A percentile compares a stretch with the other conserved stretches of the same genome.
Evolutionary conservation across 2,329 filamentous ascomycete species (phyloP).

Genomic region (Scytalidium lignicola): DNA sequence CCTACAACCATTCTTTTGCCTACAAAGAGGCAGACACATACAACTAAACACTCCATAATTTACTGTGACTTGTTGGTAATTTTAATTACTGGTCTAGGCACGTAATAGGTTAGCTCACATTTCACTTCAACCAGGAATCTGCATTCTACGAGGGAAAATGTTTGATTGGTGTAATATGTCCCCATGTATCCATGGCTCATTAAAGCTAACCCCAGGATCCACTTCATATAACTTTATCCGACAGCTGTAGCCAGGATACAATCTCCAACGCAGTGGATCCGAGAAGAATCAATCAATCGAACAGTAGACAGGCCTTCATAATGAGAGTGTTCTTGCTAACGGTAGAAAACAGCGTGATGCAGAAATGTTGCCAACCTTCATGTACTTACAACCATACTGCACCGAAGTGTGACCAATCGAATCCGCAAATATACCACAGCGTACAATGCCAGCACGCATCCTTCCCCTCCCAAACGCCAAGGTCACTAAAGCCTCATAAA

Average conservation of each 20-base stretch:
- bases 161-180: not conserved
- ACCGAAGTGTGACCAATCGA: not conserved
- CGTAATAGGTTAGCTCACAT: no score
- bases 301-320: conserved; percentile 2
- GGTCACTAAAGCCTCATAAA: not conserved
- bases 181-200: no score
- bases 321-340: not conserved
- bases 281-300: not conserved
- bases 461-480: not conserved
- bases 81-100: no score
- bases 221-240: not conserved
- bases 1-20: not conserved
- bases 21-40: no score
- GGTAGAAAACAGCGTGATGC: conserved; percentile 11
- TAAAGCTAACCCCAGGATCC: not conserved
- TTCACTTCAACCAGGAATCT: not conserved
- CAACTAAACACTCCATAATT: no score
- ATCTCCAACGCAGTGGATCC: not conserved
- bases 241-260: not conserved
- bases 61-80: no score
- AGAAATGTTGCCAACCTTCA: conserved; percentile 25
- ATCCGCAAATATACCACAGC: not conserved
- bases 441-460: not conserved
- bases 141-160: not conserved
- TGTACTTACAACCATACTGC: conserved; percentile 22